Evolutionary conservation across 2,329 filamentous ascomycete species (phyloP).

Genomic region (Zasmidium cellare): DNA sequence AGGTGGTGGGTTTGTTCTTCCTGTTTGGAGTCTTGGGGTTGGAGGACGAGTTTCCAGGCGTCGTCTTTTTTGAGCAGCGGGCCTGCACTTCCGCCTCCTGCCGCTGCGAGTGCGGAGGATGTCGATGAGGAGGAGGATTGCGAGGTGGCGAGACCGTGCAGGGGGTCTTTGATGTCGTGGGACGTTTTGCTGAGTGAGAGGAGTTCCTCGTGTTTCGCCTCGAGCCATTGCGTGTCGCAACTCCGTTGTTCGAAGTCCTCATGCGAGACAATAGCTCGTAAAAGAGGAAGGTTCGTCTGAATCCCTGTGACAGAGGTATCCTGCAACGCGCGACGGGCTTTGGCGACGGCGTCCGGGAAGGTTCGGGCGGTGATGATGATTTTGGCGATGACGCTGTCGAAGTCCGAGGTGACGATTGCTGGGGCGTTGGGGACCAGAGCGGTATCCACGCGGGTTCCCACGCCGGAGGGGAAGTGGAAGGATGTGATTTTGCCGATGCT

Average conservation of each 20-base stretch:
- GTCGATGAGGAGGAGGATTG: conserved; percentile 30
- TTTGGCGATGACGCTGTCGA: conserved; percentile 62
- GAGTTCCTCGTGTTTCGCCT: conserved; percentile 46
- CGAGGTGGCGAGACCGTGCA: conserved; percentile 24
- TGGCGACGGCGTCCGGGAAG: conserved; percentile 55
- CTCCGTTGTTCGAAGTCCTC: conserved; percentile 49
- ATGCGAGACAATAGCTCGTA: conserved; percentile 56
- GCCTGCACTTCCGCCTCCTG: conserved; percentile 37
- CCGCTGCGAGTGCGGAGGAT: conserved; percentile 30
- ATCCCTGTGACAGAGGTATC: conserved; percentile 59
- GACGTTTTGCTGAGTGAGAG: conserved; percentile 30
- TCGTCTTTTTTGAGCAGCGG: conserved; percentile 44
- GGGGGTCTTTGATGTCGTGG: conserved; percentile 16
- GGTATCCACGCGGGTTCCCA: conserved; percentile 60
- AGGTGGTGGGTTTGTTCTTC: too few species aligned
- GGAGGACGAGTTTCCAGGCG: conserved; percentile 26
- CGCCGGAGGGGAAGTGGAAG: conserved; percentile 57
- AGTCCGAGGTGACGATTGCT: conserved; percentile 54
- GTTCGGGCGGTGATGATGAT: conserved; percentile 57
- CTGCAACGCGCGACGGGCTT: conserved; percentile 56
- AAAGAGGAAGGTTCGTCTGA: conserved; percentile 58
- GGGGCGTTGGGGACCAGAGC: conserved; percentile 48
- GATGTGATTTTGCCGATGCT: conserved; percentile 61
- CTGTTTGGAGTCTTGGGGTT: conserved; percentile 12
- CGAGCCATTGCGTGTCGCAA: conserved; percentile 61